Conservation (phyloP, 371 early-diverging fungal genomes). For the Dichotomocladium elegans region DNA sequence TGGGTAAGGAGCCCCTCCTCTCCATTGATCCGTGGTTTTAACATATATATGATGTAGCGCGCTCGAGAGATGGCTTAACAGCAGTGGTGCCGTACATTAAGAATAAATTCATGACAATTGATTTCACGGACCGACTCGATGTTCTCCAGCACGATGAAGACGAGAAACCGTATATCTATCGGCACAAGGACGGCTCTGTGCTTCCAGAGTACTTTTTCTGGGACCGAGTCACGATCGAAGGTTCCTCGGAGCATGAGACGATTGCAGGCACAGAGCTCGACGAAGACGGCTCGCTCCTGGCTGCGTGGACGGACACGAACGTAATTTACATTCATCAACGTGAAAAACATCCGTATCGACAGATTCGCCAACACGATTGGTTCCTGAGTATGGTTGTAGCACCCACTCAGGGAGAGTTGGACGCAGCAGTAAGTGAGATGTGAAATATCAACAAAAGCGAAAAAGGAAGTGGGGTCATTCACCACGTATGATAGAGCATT, state of each 20-base stretch:
- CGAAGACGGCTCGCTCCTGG: constrained; percentile 20
- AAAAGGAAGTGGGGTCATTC: background rate
- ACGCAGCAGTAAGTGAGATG: background rate
- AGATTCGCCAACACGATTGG: background rate
- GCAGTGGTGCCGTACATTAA: constrained; percentile 28
- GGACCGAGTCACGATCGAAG: background rate
- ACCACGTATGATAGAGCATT: background rate
- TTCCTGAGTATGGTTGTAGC: constrained; percentile 5
- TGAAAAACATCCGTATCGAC: background rate
- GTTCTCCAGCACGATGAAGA: constrained; percentile 12
- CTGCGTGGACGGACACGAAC: constrained; percentile 36
- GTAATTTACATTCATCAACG: constrained; percentile 23
- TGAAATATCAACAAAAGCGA: no score
- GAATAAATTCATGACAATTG: constrained; percentile 31
- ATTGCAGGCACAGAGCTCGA: constrained; percentile 28
- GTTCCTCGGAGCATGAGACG: constrained; percentile 15
- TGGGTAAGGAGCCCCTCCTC: no score
- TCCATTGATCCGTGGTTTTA: background rate
- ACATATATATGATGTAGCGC: constrained; percentile 11
- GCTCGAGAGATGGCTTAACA: constrained; percentile 21
- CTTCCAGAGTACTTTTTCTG: background rate
- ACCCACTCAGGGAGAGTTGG: background rate
- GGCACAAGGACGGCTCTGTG: constrained; percentile 6
- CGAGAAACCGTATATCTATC: constrained; percentile 19
- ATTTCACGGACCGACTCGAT: constrained; percentile 28